Evolutionary conservation across 441 rosid genomes (phyloP).

Genomic region (Gossypium schwendimanii): DNA sequence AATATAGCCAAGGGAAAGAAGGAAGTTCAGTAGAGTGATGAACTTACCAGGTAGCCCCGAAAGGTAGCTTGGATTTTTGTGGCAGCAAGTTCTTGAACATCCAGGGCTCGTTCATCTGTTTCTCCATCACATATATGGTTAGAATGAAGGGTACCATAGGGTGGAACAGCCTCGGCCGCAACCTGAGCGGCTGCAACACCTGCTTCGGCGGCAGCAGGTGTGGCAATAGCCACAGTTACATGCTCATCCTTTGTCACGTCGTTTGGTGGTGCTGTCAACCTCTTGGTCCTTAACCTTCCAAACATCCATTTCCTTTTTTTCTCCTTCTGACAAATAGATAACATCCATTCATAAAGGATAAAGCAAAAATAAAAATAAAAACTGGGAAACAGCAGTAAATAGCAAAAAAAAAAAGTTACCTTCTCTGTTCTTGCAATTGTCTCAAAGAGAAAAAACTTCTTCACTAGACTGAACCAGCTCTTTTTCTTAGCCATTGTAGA

Average conservation of each 20-base stretch:
- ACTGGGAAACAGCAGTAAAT: background rate
- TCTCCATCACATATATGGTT: constrained; percentile 22
- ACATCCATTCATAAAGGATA: background rate
- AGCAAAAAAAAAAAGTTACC: constrained; percentile 25
- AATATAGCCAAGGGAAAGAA: background rate
- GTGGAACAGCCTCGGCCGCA: constrained; percentile 49
- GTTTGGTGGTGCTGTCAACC: constrained; percentile 32
- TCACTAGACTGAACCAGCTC: constrained; percentile 60
- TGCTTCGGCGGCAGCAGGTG: constrained; percentile 46
- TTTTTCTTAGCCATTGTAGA: constrained; percentile 61
- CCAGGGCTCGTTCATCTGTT: constrained; percentile 17
- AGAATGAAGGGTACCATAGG: constrained; percentile 29
- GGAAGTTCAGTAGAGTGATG: background rate
- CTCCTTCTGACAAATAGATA: constrained; percentile 35
- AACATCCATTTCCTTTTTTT: constrained; percentile 65
- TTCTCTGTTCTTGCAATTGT: constrained; percentile 41
- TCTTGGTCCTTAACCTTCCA: constrained; percentile 46
- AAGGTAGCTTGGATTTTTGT: constrained; percentile 58
- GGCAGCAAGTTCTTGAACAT: constrained; percentile 38
- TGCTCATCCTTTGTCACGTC: constrained; percentile 29
- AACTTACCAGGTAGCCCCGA: constrained; percentile 74
- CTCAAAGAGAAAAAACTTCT: constrained; percentile 58
- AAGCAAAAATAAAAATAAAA: too few species aligned
- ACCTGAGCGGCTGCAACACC: constrained; percentile 44
- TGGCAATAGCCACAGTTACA: constrained; percentile 43